Conservation (phyloP, 129 eudicot genomes). For the Pseudognaphalium luteoalbum region DNA sequence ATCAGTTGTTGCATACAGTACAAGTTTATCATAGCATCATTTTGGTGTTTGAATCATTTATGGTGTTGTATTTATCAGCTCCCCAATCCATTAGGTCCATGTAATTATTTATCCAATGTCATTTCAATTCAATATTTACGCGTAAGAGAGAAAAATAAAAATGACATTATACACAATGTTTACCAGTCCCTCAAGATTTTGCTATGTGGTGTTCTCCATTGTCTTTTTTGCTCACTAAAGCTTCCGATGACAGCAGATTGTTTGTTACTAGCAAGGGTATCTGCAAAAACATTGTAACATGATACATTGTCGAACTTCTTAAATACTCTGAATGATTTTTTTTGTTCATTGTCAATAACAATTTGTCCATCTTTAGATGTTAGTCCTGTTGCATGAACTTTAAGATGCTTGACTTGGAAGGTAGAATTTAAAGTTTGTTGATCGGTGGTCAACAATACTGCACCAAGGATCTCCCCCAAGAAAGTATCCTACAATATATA, state of each 20-base stretch:
- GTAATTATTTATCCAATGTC: not conserved
- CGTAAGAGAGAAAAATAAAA: too few species aligned
- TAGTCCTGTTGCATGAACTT: constrained; percentile 52
- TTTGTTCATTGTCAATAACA: constrained; percentile 33
- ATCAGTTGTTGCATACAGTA: too few species aligned
- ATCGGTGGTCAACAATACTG: constrained; percentile 54
- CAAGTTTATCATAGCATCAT: too few species aligned
- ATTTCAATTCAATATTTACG: too few species aligned
- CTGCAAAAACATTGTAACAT: constrained; percentile 53
- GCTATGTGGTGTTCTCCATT: constrained; percentile 44
- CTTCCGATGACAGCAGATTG: constrained; percentile 79
- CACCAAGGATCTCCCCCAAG: constrained; percentile 79
- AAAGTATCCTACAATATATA: constrained; percentile 54
- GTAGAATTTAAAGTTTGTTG: constrained; percentile 41
- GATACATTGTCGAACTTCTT: constrained; percentile 43
- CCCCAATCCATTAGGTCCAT: too few species aligned
- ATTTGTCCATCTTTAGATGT: constrained; percentile 66
- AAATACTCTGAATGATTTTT: constrained; percentile 50
- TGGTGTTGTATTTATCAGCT: too few species aligned
- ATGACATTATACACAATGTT: not conserved
- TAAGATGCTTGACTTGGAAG: constrained; percentile 33
- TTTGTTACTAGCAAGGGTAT: constrained; percentile 48
- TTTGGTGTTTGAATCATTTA: too few species aligned
- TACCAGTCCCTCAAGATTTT: constrained; percentile 12
- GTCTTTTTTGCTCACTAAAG: constrained; percentile 60